Evolutionary conservation across 345 rosid genomes (phyloP), one percentile per base, ranked within the genome.

Genomic region (Lepidium africanum): DNA sequence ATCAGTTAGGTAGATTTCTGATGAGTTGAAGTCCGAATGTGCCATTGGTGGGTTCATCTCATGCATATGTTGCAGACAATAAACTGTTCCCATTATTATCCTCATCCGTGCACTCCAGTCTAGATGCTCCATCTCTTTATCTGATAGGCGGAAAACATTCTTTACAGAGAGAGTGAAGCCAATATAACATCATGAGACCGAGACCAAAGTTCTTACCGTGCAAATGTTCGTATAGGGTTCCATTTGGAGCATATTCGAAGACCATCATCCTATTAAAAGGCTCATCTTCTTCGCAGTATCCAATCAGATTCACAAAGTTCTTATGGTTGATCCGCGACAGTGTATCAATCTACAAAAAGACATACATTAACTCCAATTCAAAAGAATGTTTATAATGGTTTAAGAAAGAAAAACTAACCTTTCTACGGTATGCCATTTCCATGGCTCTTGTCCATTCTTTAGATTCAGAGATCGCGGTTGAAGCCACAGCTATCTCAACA

Each of bases 211-310:
- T 54, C 46, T 81, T 85, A 95, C 97, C 82, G 48, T 91, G 96
- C 66, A 95, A 77, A 83, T 91, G 97, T 80, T 95, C 99, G 23
- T 71, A 87, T 60, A 95, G 86, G n/a, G 75, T 75, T 67, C 97
- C 97, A 56, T 91, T 95, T 6, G 97, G 99, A 81, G 96, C 97
- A 71, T 95, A 89, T 84, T 95, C 99, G n/a, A 91, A 95, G 70
- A 95, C 97, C 96, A 95, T 91, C 97, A 95, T 89, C 77, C 99
- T 83, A 47, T 69, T 81, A 76, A 95, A 95, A 35, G 96, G 99
- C 54, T 86, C 87, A 47, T 89, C 79, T 76, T 95, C 99, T 76
- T 87, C 96, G 17, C 90, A 89, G 38, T 62, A 89, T 57, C 97
- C 97, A 65, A 91, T 84, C 50, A 91, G 89, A 73, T 95, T 91